Evolutionary conservation across 2,329 filamentous ascomycete species (phyloP), one percentile per base, ranked within the genome.

Genomic region (Epicoccum sorghinum): DNA sequence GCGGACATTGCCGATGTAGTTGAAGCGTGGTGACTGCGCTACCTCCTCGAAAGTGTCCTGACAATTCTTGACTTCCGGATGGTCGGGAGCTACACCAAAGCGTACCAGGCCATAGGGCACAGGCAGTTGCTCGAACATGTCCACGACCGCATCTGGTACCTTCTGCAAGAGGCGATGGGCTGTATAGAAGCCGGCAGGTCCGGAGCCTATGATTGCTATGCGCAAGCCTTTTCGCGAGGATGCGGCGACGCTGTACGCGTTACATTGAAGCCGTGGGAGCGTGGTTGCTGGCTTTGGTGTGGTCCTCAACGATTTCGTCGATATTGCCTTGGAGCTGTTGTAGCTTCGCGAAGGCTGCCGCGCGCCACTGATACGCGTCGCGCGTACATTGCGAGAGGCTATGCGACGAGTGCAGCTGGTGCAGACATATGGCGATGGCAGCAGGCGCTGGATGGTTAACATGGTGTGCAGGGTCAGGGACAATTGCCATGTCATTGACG

Each of bases 51-150:
- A 97, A 66, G 91, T 96, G 12, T 95, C 91, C 79, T 96, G 88
- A 72, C 93, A 98, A 71, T 97, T 98, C 91, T 99, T 99, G 63
- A 99, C 95, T 78, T 99, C 93, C 0, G 95, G 93, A 76, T 99
- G 95, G 73, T 99, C 95, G 4, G 95, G 95, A n/a, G 95, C 96
- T 54, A 99, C 95, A 7, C 95, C 95, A 70, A 95, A 96, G 50
- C 95, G 84, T 44, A 96, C 93, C 50, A 99, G 82, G 1, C 95
- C 95, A 71, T 91, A 99, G 0, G 95, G 95, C 4, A 96, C 92
- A 0, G 95, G 95, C 35, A 98, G 78, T 25, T 91, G 86, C 77
- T 99, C 95, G 71, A 96, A 99, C 93, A 99, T 98, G 75, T 98
- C 93, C 22, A 99, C 83, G 45, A 84, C 82, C 0, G 88, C 87